These are phyloP conservation scores for Aureococcus anophagefferens DNA, from an alignment of 108 stramenopile genomes.

Conservation along the genomic window DNA sequence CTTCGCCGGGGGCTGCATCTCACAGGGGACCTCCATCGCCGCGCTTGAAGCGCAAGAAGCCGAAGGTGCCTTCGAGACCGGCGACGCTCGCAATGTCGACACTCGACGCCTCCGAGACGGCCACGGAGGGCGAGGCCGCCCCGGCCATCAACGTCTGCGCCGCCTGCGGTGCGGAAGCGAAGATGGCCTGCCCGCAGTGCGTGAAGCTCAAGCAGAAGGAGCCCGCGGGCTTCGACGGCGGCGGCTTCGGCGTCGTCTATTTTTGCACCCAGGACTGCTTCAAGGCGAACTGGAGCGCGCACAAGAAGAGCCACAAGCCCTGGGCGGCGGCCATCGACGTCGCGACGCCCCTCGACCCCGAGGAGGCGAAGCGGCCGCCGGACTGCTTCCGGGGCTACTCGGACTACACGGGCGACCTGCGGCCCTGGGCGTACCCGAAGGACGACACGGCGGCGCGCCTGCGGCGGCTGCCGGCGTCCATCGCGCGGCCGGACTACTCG, in stretches of 20 bases:
- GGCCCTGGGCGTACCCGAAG: not conserved
- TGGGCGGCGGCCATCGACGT: not conserved
- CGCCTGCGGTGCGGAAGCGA: not conserved
- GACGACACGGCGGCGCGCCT: not conserved
- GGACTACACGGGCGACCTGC: not conserved
- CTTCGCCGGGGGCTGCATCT: too few relatives aligned
- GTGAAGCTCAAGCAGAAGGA: not conserved
- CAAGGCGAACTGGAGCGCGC: slow-evolving; percentile 2
- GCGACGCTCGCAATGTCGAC: too few relatives aligned
- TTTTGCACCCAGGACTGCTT: slow-evolving; percentile 12
- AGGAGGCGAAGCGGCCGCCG: not conserved
- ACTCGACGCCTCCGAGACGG: too few relatives aligned
- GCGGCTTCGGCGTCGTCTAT: not conserved
- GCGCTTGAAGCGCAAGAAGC: too few relatives aligned
- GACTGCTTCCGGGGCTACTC: not conserved
- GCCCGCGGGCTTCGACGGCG: not conserved
- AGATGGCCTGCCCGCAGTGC: not conserved
- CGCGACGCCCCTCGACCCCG: not conserved
- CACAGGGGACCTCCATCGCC: too few relatives aligned
- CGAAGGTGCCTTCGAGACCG: too few relatives aligned
- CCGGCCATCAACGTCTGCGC: not conserved
- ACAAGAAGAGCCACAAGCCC: slow-evolving; percentile 9
- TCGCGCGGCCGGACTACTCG: slow-evolving; percentile 72
- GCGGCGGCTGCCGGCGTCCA: slow-evolving; percentile 13
- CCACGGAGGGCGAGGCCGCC: too few relatives aligned